These are phyloP conservation scores for Trichosporon coremiiforme DNA, from an alignment of 1,284 basidiomycete genomes.

Conservation along the genomic window DNA sequence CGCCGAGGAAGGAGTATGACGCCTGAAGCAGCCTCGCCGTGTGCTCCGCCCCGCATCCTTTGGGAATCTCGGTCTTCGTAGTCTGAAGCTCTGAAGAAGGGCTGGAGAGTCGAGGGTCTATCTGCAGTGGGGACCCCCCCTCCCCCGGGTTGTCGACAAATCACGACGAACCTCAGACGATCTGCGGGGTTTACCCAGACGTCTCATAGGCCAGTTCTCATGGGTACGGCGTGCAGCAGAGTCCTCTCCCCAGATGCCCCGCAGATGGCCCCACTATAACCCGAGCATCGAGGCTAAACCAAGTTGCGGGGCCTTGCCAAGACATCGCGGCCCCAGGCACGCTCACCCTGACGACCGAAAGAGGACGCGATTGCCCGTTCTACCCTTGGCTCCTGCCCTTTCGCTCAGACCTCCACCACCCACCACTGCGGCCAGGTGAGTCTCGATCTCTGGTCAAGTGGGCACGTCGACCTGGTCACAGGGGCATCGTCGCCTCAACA, in stretches of 20 bases:
- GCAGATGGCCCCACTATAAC: constrained; percentile 3
- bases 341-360: neutral
- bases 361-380: neutral
- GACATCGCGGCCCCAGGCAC: neutral
- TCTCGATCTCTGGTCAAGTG: constrained; percentile 15
- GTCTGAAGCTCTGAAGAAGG: neutral
- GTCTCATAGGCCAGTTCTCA: neutral
- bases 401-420: neutral
- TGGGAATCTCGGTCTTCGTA: neutral
- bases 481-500: neutral
- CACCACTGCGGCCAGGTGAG: neutral
- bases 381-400: too few species aligned
- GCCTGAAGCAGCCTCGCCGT: neutral
- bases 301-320: constrained; percentile 11
- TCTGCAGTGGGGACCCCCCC: neutral
- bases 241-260: constrained; percentile 5
- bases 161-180: neutral
- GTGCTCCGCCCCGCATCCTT: neutral
- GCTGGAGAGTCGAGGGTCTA: neutral
- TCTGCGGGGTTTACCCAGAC: constrained; percentile 16
- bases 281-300: constrained; percentile 4
- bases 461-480: neutral
- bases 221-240: neutral
- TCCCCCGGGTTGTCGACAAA: neutral
- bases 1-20: neutral